Evolutionary conservation across 768 basidiomycete species (phyloP).

Genomic region (Tylopilus sp.): DNA sequence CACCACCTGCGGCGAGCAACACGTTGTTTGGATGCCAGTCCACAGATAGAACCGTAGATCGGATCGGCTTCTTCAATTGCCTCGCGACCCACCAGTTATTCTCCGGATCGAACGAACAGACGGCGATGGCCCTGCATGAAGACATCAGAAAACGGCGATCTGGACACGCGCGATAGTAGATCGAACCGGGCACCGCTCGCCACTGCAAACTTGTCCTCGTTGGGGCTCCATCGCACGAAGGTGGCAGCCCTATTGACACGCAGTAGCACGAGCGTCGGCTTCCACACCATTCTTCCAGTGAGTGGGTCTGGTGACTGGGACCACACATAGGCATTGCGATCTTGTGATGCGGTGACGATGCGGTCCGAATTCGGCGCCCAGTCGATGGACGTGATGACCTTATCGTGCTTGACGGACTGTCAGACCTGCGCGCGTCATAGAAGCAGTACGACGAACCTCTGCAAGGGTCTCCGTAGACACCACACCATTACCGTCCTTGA

Average conservation of each 20-base stretch:
- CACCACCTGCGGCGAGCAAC: conserved; percentile 92
- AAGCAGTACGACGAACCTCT: conserved; percentile 52
- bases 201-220: conserved; percentile 98
- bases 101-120: conserved; percentile 96
- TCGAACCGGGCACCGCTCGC: conserved; percentile 88
- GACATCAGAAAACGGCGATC: neutral
- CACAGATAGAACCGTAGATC: conserved; percentile 88
- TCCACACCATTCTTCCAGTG: conserved; percentile 78
- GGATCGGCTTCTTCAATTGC: conserved; percentile 94
- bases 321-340: conserved; percentile 99
- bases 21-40: conserved; percentile 99
- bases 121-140: conserved; percentile 75
- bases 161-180: neutral
- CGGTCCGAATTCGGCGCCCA: conserved; percentile 97
- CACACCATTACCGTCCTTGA: conserved; percentile 67
- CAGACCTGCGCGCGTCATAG: neutral
- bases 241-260: conserved; percentile 96
- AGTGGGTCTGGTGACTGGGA: conserved; percentile 70
- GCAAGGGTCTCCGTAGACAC: conserved; percentile 69
- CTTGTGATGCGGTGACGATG: conserved; percentile 98
- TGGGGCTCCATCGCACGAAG: conserved; percentile 92
- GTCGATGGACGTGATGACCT: conserved; percentile 94
- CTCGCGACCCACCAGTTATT: conserved; percentile 99
- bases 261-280: conserved; percentile 93
- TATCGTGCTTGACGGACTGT: conserved; percentile 77